Percentiles rank a stretch among this genome's conserved stretches.
Conservation (phyloP, 2,329 filamentous ascomycete genomes). For the Rhinocladiella mackenziei region DNA sequence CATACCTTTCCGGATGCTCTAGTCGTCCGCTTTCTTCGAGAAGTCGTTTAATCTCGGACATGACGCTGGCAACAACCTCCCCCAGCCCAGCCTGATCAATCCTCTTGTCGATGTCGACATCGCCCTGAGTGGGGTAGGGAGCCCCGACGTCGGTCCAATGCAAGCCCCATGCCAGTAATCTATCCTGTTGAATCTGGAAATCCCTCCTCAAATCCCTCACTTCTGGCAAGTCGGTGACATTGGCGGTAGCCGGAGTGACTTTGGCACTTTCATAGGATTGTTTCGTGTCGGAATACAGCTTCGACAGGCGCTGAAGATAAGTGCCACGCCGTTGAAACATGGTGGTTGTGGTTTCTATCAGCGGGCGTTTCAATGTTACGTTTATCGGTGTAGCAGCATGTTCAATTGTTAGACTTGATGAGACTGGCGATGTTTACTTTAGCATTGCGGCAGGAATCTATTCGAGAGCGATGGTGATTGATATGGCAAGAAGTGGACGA, state of each 20-base stretch:
- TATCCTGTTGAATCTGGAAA: constrained; percentile 61
- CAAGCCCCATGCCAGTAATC: constrained; percentile 61
- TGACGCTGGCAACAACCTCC: constrained; percentile 60
- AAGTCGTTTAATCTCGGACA: constrained; percentile 61
- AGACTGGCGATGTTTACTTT: no score
- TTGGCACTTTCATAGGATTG: constrained; percentile 55
- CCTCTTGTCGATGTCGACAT: constrained; percentile 57
- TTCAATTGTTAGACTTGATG: no score
- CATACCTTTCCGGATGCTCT: constrained; percentile 39
- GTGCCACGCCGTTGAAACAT: constrained; percentile 25
- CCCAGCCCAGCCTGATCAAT: constrained; percentile 60
- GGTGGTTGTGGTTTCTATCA: constrained; percentile 1
- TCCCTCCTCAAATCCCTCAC: constrained; percentile 55
- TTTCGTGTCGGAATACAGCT: constrained; percentile 63
- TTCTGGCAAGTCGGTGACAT: constrained; percentile 46
- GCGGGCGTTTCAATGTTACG: neutral
- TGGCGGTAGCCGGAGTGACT: constrained; percentile 44
- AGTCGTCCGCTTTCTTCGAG: constrained; percentile 59
- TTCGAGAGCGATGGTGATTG: neutral
- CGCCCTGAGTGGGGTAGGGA: constrained; percentile 20
- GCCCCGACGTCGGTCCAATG: constrained; percentile 59
- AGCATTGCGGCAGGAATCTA: neutral
- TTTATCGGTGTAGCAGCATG: neutral
- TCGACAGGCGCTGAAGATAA: constrained; percentile 43
- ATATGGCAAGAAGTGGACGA: neutral